Base-by-base conservation (phyloP, 129 eudicot species). In the Tagetes erecta region DNA sequence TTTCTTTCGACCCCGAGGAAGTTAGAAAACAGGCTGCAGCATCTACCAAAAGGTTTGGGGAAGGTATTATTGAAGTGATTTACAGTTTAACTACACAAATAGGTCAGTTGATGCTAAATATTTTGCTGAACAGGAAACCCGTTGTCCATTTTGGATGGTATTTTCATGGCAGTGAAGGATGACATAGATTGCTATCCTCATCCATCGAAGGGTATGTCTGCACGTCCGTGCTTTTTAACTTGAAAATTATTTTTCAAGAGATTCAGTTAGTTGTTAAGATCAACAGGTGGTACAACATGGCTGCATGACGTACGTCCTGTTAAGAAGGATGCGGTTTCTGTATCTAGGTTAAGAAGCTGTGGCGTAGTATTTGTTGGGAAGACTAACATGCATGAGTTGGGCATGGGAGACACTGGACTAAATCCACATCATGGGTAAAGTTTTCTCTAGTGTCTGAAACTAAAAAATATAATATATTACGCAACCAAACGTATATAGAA, bases 331-430 rank as follows among this genome's bases (percentile, higher is more conserved):
- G 96, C 87, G 49, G 95, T 73, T 73, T 84, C 80, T 72, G 98
- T 92, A 70, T 88, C 90, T 69, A 87, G 80, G 74, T 86, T 92
- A 71, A 86, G 98, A 30, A 77, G 83, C 27, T 89, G 96, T 75
- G 96, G 98, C 8, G 96, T 83, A 62, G 81, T 92, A 60, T 84
- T 92, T 60, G 91, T 92, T 72, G 98, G 98, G 42, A 92, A 92
- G 83, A 95, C 95, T 64, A 92, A 92, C 75, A 92, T 89, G 98
- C 98, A 92, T 86, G 98, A 92, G 82, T 87, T 70, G 96, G 98
- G 50, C 82, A 84, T 68, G 98, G 98, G 55, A 87, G 85, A 90
- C 3, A 92, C 96, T 6, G 98, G 98, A 84, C 87, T 86, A 73
- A 92, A 92, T 82, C 81, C 91, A 31, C 88, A 89, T 75, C 64